A percentile compares a stretch with the other conserved stretches of the same genome.
phyloP scores from a whole-genome alignment of 768 basidiomycete genomes.

The Termitomyces sp. region DNA sequence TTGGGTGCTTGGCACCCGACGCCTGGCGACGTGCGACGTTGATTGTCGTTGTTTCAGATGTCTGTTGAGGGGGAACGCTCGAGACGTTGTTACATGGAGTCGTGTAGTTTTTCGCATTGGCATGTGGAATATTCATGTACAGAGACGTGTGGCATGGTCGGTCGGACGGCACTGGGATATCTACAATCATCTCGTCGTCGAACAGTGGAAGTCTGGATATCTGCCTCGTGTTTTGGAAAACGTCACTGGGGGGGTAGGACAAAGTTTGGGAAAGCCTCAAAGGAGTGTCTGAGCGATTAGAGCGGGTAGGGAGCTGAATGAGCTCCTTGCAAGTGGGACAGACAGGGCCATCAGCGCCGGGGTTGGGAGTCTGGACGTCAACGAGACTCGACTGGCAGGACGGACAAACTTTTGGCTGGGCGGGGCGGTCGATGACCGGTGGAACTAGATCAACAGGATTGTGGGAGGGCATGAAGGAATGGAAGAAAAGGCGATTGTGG shows the following conservation, averaged over 20 bases:
- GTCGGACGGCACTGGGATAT: conserved; percentile 9
- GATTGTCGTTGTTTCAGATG: conserved; percentile 11
- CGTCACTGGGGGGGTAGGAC: conserved; percentile 11
- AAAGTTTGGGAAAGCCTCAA: conserved; percentile 18
- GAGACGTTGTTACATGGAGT: conserved; percentile 17
- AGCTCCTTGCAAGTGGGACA: conserved; percentile 44
- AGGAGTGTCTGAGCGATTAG: conserved; percentile 21
- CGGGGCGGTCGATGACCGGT: conserved; percentile 18
- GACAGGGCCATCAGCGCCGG: conserved; percentile 29
- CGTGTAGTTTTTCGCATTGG: conserved; percentile 19
- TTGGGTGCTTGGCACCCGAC: conserved; percentile 20
- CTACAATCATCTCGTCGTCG: conserved; percentile 32
- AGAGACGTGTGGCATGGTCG: conserved; percentile 13
- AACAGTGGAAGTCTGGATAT: conserved; percentile 14
- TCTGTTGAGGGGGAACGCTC: conserved; percentile 1
- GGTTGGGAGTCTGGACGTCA: conserved; percentile 21
- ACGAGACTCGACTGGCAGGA: conserved; percentile 36
- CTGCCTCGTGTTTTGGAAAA: conserved; percentile 26
- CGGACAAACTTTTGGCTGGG: conserved; percentile 39
- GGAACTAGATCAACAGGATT: conserved; percentile 21
- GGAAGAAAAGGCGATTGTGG: conserved; percentile 6
- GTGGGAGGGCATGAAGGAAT: conserved; percentile 46
- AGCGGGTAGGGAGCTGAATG: conserved; percentile 18
- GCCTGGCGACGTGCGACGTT: conserved; percentile 15
- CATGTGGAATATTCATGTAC: conserved; percentile 13